Base-by-base conservation (phyloP, 768 basidiomycete species). In the Xanthoconium stramineum region DNA sequence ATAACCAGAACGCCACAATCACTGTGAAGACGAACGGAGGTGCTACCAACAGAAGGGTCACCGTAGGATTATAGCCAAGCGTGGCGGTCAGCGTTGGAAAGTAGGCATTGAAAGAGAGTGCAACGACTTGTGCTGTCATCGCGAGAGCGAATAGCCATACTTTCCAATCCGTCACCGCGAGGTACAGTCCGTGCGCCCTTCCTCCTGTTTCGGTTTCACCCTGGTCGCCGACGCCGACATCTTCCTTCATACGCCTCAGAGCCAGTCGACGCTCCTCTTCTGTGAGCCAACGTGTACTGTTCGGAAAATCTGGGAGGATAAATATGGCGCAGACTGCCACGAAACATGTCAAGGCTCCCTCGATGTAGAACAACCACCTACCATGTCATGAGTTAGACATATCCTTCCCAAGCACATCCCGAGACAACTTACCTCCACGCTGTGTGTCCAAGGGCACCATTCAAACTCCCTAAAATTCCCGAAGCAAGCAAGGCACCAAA, bases 51-150 rank as follows among this genome's bases (percentile, higher is more conserved):
- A 90, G 65, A 11, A 91, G 76, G 3, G 87, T 85, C 38, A 84
- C 74, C 3, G 86, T 88, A 32, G 75, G 71, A 58, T 73, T 76
- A 69, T 78, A 88, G 13, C 86, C 86, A 67, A 94, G 76, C 6
- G 91, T 93, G 15, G 79, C 80, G 38, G 80, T 83, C 55, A 93
- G 73, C 1, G 91, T 89, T 24, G 86, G 89, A 75, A 91, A 92
- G 70, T 84, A 90, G n/a, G 83, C 85, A 67, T 88, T 87, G 79
- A 92, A 92, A 11, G 83, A 84, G 6, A 89, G 64, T 12, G 86
- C 82, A 39, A 85, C 68, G 13, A 61, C 66, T 65, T 61, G 50
- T 6, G 65, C 47, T 3, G 59, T n/a, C 53, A 58, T 43, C 13
- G 84, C 79, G 29, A 90, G 56, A 17, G 88, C 79, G 44, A 94